Evolutionary conservation across 495 filamentous ascomycete species (phyloP).

Genomic region (Echria macrotheca): DNA sequence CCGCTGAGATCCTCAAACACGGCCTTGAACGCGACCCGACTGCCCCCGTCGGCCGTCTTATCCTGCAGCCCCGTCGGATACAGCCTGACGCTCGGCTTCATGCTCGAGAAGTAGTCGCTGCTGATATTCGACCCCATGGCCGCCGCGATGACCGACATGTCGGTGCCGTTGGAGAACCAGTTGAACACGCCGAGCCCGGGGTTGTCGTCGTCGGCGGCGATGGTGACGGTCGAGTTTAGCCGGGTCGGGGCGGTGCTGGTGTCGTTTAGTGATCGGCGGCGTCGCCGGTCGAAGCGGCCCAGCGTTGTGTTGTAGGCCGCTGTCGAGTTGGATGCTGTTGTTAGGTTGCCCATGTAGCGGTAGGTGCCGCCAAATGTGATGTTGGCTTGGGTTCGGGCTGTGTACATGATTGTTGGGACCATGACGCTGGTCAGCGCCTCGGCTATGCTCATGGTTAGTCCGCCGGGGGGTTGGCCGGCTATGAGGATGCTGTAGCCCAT

Average conservation of each 20-base stretch:
- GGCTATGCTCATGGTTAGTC: slow-evolving; percentile 29
- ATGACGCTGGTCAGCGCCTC: slow-evolving; percentile 31
- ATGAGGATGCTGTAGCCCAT: slow-evolving; percentile 48
- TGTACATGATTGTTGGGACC: slow-evolving; percentile 31
- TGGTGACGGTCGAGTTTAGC: slow-evolving; percentile 37
- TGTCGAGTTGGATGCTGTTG: slow-evolving; percentile 6
- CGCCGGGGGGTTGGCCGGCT: slow-evolving; percentile 35
- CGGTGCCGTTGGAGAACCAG: slow-evolving; percentile 48
- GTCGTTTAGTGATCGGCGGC: not conserved
- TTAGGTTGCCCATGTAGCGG: slow-evolving; percentile 12
- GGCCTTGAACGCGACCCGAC: slow-evolving; percentile 41
- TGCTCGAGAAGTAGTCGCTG: slow-evolving; percentile 20
- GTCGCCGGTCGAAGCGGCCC: not conserved
- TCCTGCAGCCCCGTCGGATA: slow-evolving; percentile 40
- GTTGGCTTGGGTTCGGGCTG: slow-evolving; percentile 34
- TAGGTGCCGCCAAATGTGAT: slow-evolving; percentile 34
- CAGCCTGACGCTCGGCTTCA: slow-evolving; percentile 26
- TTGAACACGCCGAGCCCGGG: slow-evolving; percentile 40
- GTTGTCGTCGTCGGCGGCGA: slow-evolving; percentile 28
- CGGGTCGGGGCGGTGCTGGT: slow-evolving; percentile 2
- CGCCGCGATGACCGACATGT: slow-evolving; percentile 31
- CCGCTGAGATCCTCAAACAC: slow-evolving; percentile 35
- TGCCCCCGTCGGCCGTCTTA: slow-evolving; percentile 23
- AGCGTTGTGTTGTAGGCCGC: not conserved
- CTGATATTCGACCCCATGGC: slow-evolving; percentile 27